Evolutionary conservation across 768 basidiomycete genomes (phyloP), one percentile per base, ranked within the genome.

Genomic region (Lactarius trivialis): DNA sequence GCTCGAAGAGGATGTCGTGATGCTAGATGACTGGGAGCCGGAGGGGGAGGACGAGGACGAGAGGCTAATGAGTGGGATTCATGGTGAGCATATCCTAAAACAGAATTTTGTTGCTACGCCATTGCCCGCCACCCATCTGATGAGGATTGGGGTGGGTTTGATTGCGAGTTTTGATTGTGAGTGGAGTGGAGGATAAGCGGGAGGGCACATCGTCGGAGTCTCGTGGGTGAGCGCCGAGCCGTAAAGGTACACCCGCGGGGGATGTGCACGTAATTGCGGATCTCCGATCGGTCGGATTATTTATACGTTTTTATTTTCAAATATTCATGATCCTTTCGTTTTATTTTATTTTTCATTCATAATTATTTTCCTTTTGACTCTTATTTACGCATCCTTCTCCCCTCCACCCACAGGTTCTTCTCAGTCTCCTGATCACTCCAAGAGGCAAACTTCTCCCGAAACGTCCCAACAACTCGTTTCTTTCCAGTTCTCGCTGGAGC

Each of bases 11-110:
- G 64, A 67, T 43, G 7, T 60, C 0, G 48, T 67, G 51, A 61
- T 61, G 60, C 43, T 65, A 19, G 66, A 65, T 32, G 60, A 65
- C 12, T 60, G 65, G 58, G 58, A 45, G 11, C 41, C n/a, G 3
- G 41, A 19, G 19, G 41, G 43, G 24, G 60, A 61, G 52, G 58
- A 55, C 14, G 48, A 48, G 48, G 51, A 53, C 45, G 15, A 33
- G 60, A 60, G 32, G 12, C 21, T 14, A 24, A 48, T 14, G 24
- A 48, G 21, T 26, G 28, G 41, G 14, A 26, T 3, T 1, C 30
- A 59, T 21, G 55, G 66, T 67, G 53, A 65, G 66, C 58, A 28
- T 39, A 26, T 53, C 52, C 30, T 37, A 12, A 15, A 48, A 24
- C n/a, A 12, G 33, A 15, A 15, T 41, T 58, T 49, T 54, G 26